Percentiles rank a stretch among this genome's conserved stretches.
Conservation (phyloP, 768 basidiomycete species). For the Arthromyces matolae region DNA sequence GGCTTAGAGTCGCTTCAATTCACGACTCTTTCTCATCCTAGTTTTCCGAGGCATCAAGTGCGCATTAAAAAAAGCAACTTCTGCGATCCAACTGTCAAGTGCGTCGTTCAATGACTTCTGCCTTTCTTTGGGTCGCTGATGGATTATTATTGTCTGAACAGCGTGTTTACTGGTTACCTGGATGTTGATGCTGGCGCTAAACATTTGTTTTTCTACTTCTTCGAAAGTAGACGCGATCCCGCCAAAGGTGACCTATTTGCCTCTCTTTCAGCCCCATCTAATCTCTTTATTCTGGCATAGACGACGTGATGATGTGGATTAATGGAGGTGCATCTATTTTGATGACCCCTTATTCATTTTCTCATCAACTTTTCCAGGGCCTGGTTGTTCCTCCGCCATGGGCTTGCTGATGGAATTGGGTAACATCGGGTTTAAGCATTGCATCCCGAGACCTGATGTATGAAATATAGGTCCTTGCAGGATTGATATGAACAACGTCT, state of each 20-base stretch:
- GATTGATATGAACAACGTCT: constrained; percentile 55
- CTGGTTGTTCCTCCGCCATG: constrained; percentile 49
- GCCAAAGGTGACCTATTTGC: constrained; percentile 36
- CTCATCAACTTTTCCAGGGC: constrained; percentile 38
- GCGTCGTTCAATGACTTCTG: constrained; percentile 14
- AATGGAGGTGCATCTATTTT: constrained; percentile 43
- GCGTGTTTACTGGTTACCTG: constrained; percentile 38
- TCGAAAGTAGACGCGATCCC: constrained; percentile 61
- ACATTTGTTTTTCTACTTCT: constrained; percentile 73
- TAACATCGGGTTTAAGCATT: constrained; percentile 28
- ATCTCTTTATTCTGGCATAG: constrained; percentile 21
- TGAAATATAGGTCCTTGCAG: constrained; percentile 31
- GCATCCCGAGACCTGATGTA: background rate
- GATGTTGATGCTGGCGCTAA: constrained; percentile 50
- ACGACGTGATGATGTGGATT: constrained; percentile 71
- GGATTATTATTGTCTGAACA: constrained; percentile 12
- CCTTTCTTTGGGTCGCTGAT: background rate
- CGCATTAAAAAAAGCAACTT: constrained; percentile 59
- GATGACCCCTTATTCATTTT: background rate
- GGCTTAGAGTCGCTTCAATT: constrained; percentile 28
- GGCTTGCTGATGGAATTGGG: constrained; percentile 74
- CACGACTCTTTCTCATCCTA: constrained; percentile 42
- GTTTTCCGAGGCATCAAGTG: constrained; percentile 50
- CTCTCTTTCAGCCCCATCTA: constrained; percentile 22
- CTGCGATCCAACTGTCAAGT: constrained; percentile 65